A percentile compares a stretch with the other conserved stretches of the same genome.
phyloP scores from a whole-genome alignment of 768 basidiomycete genomes.

The Suillus variegatus region DNA sequence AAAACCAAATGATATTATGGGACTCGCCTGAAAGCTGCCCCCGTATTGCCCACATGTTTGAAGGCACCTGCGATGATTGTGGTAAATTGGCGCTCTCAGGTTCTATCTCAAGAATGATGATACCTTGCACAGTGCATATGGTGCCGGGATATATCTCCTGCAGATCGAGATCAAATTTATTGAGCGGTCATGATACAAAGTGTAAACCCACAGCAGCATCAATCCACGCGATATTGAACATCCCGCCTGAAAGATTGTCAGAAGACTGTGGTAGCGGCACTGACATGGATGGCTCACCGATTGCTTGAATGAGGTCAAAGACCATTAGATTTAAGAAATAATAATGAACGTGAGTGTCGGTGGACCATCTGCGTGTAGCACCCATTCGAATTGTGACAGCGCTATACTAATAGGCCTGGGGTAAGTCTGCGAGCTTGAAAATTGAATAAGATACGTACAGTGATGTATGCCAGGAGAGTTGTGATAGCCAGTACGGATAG shows the following conservation, averaged over 20 bases:
- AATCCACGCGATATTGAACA: constrained; percentile 40
- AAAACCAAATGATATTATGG: neutral
- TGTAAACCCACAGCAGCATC: constrained; percentile 29
- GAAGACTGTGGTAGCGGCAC: neutral
- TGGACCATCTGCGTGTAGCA: constrained; percentile 29
- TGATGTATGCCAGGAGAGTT: constrained; percentile 29
- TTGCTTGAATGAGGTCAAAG: constrained; percentile 34
- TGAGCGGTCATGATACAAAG: neutral
- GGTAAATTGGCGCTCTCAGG: neutral
- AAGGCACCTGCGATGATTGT: constrained; percentile 28
- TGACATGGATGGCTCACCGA: constrained; percentile 22
- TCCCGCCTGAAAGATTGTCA: constrained; percentile 31
- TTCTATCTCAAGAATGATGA: neutral
- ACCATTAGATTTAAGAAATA: constrained; percentile 35
- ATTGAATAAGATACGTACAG: constrained; percentile 16
- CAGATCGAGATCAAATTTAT: neutral
- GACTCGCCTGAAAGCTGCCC: constrained; percentile 38
- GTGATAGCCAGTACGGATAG: constrained; percentile 32
- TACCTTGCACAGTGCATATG: constrained; percentile 39
- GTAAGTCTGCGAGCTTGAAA: no score
- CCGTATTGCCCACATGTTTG: constrained; percentile 43
- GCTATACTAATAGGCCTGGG: constrained; percentile 23
- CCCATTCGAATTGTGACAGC: constrained; percentile 25
- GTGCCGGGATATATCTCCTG: constrained; percentile 32
- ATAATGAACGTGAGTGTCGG: constrained; percentile 34